Conservation (phyloP, 345 rosid species). For the Lepidium didymum region DNA sequence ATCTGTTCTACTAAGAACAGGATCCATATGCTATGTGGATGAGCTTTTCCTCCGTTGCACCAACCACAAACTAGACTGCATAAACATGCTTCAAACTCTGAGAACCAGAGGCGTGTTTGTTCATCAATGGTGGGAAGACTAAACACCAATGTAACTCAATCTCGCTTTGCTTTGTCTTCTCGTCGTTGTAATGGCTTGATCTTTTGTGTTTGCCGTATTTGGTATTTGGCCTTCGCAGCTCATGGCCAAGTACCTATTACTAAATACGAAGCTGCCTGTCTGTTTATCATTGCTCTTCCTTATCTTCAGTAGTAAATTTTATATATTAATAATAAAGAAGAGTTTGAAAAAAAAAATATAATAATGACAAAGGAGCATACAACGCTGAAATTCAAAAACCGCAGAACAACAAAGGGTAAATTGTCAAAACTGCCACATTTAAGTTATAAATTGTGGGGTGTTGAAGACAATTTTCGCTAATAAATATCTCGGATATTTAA, state of each 20-base stretch:
- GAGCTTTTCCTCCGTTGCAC: constrained; percentile 67
- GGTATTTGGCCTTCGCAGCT: constrained; percentile 20
- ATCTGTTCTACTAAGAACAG: constrained; percentile 38
- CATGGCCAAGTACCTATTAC: constrained; percentile 34
- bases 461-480: too few species aligned
- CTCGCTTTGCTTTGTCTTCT: constrained; percentile 21
- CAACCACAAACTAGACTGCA: constrained; percentile 29
- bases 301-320: too few species aligned
- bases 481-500: too few species aligned
- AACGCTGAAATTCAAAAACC: too few species aligned
- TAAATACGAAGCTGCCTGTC: constrained; percentile 42
- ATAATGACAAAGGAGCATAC: too few species aligned
- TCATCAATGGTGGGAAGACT: constrained; percentile 79
- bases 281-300: background rate
- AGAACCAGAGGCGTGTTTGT: constrained; percentile 64
- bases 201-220: constrained; percentile 2
- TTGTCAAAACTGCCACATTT: too few species aligned
- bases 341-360: too few species aligned
- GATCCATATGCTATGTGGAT: constrained; percentile 55
- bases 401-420: too few species aligned
- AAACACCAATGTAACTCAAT: background rate
- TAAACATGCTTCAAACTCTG: constrained; percentile 43
- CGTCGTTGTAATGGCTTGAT: constrained; percentile 17
- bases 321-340: too few species aligned
- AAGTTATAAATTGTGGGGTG: too few species aligned